Percentiles rank a stretch among this genome's conserved stretches.
phyloP scores from a whole-genome alignment of 768 basidiomycete genomes.

The Hygrocybe punicea region DNA sequence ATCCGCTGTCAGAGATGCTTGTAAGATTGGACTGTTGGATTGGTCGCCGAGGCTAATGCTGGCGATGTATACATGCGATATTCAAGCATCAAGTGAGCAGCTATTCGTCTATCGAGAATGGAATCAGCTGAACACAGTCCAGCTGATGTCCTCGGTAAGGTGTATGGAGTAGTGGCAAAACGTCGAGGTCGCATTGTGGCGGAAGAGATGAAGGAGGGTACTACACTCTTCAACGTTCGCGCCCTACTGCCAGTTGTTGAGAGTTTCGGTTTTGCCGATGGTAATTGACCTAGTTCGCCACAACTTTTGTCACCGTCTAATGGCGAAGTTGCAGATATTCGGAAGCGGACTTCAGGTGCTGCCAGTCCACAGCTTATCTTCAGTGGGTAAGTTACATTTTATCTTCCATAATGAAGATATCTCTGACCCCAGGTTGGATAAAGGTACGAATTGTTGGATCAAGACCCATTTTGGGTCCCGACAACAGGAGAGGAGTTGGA shows the following conservation, averaged over 20 bases:
- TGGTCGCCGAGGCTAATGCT: conserved; percentile 97
- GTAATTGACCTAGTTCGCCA: conserved; percentile 38
- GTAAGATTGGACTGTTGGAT: conserved; percentile 84
- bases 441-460: conserved; percentile 89
- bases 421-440: not conserved
- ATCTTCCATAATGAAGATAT: not conserved
- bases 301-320: conserved; percentile 8
- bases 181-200: conserved; percentile 89
- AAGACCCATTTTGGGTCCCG: conserved; percentile 97
- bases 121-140: conserved; percentile 13
- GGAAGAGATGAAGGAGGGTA: conserved; percentile 99
- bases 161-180: conserved; percentile 91
- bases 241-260: conserved; percentile 94
- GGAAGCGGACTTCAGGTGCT: conserved; percentile 93
- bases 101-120: conserved; percentile 5
- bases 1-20: conserved; percentile 84
- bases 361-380: conserved; percentile 97
- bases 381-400: conserved; percentile 63
- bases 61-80: conserved; percentile 98
- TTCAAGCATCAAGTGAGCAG: conserved; percentile 89
- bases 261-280: conserved; percentile 96
- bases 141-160: conserved; percentile 97
- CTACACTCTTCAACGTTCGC: conserved; percentile 87
- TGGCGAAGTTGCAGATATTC: conserved; percentile 64
- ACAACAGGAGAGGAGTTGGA: conserved; percentile 96